Conservation (phyloP, 108 stramenopile species). For the Pinguiococcus pyrenoidosus region DNA sequence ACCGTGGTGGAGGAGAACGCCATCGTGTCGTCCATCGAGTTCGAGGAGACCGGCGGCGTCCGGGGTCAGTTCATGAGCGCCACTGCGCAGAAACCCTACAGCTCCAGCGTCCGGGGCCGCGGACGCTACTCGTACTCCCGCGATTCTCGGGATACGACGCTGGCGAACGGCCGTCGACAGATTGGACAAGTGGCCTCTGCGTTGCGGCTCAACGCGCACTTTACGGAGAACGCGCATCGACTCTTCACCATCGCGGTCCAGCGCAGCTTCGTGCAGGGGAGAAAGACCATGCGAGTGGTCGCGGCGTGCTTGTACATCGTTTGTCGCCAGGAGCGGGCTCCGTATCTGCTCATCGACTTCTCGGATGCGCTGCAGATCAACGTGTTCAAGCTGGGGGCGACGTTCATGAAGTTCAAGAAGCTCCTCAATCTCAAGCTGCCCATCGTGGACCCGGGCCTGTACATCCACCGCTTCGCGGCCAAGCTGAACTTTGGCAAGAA, state of each 20-base stretch:
- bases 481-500: conserved; percentile 86
- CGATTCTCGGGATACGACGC: conserved; percentile 72
- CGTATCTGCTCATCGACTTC: conserved; percentile 98
- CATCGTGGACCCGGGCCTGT: conserved; percentile 91
- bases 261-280: conserved; percentile 83
- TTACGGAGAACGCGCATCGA: conserved; percentile 78
- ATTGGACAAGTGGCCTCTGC: conserved; percentile 57
- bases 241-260: conserved; percentile 81
- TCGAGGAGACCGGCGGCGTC: conserved; percentile 73
- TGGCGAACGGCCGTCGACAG: conserved; percentile 62
- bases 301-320: conserved; percentile 95
- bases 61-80: conserved; percentile 76
- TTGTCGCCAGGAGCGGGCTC: conserved; percentile 85
- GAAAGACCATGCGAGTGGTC: conserved; percentile 72
- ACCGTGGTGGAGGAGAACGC: conserved; percentile 84
- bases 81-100: conserved; percentile 53
- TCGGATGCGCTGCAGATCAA: conserved; percentile 89
- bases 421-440: conserved; percentile 76
- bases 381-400: conserved; percentile 89
- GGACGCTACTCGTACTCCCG: conserved; percentile 49
- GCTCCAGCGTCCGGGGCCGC: conserved; percentile 25
- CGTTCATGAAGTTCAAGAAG: conserved; percentile 83
- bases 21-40: conserved; percentile 73
- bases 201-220: conserved; percentile 57
- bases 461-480: conserved; percentile 93